These are phyloP conservation scores for Phycomyces nitens DNA, from an alignment of 192 early-diverging fungal genomes.

Conservation along the genomic window DNA sequence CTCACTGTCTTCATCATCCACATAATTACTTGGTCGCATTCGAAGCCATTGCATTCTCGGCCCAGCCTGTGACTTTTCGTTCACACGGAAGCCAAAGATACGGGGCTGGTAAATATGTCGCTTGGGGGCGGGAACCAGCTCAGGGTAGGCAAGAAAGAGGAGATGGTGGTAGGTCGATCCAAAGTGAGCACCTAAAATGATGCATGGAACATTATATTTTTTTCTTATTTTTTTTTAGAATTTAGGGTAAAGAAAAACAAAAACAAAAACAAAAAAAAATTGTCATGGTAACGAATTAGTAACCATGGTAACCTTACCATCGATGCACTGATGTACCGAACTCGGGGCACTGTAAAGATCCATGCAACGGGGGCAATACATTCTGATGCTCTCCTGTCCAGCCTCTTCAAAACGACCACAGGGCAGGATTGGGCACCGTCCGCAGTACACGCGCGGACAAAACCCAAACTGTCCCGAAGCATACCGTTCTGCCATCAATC, in stretches of 20 bases:
- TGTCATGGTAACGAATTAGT: too few species aligned
- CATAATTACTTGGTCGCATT: slow-evolving; percentile 29
- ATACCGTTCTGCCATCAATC: slow-evolving; percentile 80
- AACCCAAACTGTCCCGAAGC: slow-evolving; percentile 67
- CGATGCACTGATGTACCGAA: slow-evolving; percentile 60
- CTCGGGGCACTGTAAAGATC: slow-evolving; percentile 75
- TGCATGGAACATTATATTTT: background rate
- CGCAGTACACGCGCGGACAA: slow-evolving; percentile 71
- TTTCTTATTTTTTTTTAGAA: background rate
- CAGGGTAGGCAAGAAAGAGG: slow-evolving; percentile 84
- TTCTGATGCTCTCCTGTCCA: slow-evolving; percentile 67
- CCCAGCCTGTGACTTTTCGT: slow-evolving; percentile 65
- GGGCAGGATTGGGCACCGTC: slow-evolving; percentile 59
- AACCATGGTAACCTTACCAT: slow-evolving; percentile 44
- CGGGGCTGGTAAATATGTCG: slow-evolving; percentile 71
- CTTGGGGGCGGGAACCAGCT: slow-evolving; percentile 59
- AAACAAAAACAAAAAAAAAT: too few species aligned
- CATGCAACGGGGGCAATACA: slow-evolving; percentile 75
- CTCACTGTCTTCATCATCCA: slow-evolving; percentile 17
- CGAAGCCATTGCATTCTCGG: slow-evolving; percentile 95
- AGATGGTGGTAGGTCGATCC: slow-evolving; percentile 92
- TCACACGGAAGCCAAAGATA: slow-evolving; percentile 92
- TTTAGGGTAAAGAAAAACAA: background rate
- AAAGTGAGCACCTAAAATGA: slow-evolving; percentile 77
- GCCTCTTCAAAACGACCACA: slow-evolving; percentile 65